Conservation (phyloP, 2,329 filamentous ascomycete genomes). For the Ilyonectria robusta region DNA sequence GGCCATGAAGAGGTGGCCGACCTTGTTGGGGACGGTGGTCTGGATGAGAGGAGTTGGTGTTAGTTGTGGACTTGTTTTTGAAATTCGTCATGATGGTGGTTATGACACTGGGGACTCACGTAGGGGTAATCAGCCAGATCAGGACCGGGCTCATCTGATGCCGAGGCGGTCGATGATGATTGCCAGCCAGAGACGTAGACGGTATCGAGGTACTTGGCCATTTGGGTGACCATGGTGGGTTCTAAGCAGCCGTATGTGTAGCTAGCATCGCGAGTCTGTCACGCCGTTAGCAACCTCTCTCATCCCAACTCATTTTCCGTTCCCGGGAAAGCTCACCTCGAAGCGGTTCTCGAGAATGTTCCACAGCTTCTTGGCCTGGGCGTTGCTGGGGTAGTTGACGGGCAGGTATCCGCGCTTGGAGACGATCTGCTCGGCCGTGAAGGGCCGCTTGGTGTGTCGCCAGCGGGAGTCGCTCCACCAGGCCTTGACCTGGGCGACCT, state of each 20-base stretch:
- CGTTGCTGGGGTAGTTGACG: slow-evolving; percentile 92
- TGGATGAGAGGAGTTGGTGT: slow-evolving; percentile 62
- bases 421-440: slow-evolving; percentile 97
- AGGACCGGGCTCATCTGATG: slow-evolving; percentile 95
- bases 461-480: slow-evolving; percentile 97
- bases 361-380: slow-evolving; percentile 95
- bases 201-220: slow-evolving; percentile 98
- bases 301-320: not conserved
- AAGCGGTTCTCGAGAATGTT: slow-evolving; percentile 88
- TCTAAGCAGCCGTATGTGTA: slow-evolving; percentile 98
- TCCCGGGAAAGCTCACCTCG: slow-evolving; percentile 70
- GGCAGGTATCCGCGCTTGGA: slow-evolving; percentile 93
- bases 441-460: slow-evolving; percentile 92
- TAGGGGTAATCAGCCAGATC: slow-evolving; percentile 99
- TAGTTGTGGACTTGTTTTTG: slow-evolving; percentile 17
- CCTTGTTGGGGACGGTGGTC: slow-evolving; percentile 99
- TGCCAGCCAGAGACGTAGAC: slow-evolving; percentile 99
- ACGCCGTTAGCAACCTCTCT: slow-evolving; percentile 3
- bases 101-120: slow-evolving; percentile 63
- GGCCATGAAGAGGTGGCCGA: slow-evolving; percentile 96
- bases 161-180: slow-evolving; percentile 94
- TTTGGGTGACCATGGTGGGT: slow-evolving; percentile 98
- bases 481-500: slow-evolving; percentile 89
- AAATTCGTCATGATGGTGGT: not conserved
- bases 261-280: slow-evolving; percentile 84